Percentiles rank a stretch among this genome's conserved stretches.
Evolutionary conservation across 768 basidiomycete genomes (phyloP).

Genomic region (Leucocoprinus leucothites): DNA sequence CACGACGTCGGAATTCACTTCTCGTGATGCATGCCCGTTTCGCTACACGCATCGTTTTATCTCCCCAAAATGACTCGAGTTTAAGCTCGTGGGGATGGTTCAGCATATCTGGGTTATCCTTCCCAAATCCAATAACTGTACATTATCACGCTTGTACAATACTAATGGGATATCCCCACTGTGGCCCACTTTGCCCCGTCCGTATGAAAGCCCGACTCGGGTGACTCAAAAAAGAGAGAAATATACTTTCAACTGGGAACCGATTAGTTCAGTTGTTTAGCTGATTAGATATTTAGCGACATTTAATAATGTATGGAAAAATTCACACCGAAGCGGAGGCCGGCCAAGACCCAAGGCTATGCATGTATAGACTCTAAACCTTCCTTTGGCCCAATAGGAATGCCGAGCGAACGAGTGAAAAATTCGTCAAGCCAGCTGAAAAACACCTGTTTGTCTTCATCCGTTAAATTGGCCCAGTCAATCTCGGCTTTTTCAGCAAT

Average conservation of each 20-base stretch:
- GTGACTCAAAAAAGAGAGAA: too few relatives aligned
- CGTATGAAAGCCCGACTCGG: too few relatives aligned
- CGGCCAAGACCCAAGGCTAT: too few relatives aligned
- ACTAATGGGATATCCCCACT: neutral
- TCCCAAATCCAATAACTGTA: neutral
- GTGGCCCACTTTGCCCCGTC: neutral
- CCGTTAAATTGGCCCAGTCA: constrained; percentile 68
- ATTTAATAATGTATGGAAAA: too few relatives aligned
- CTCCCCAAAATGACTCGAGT: neutral
- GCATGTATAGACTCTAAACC: neutral
- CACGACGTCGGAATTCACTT: constrained; percentile 76
- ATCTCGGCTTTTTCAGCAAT: constrained; percentile 28
- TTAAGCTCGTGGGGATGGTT: too few relatives aligned
- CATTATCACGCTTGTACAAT: neutral
- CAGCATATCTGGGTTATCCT: neutral
- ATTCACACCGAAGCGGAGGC: too few relatives aligned
- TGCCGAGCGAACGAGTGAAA: constrained; percentile 45
- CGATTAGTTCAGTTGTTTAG: too few relatives aligned
- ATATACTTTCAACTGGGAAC: too few relatives aligned
- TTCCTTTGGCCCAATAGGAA: constrained; percentile 12
- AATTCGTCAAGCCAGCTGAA: constrained; percentile 83
- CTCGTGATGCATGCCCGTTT: constrained; percentile 35
- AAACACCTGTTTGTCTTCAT: constrained; percentile 67
- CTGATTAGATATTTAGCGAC: too few relatives aligned
- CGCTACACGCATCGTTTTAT: neutral